A percentile compares a stretch with the other conserved stretches of the same genome.
Evolutionary conservation across 371 early-diverging fungal species (phyloP).

Genomic region (Apophysomyces trapeziformis): DNA sequence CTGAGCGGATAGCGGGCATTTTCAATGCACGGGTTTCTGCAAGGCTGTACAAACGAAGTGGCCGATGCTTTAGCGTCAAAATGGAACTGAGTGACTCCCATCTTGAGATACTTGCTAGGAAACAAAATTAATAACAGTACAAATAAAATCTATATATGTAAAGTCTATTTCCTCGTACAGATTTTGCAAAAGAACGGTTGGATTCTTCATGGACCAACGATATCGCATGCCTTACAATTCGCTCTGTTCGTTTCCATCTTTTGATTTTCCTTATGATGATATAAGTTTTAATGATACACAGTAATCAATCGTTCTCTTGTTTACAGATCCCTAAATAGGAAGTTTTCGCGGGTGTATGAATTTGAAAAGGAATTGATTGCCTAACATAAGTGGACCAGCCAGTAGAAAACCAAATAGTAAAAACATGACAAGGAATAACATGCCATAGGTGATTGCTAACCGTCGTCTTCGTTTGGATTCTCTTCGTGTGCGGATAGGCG

Average conservation of each 20-base stretch:
- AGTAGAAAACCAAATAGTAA: slow-evolving; percentile 63
- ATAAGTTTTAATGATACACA: slow-evolving; percentile 5
- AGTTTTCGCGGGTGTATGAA: slow-evolving; percentile 29
- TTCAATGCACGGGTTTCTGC: slow-evolving; percentile 4
- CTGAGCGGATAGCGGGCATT: slow-evolving; percentile 8
- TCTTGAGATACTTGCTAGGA: too few species aligned
- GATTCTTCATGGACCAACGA: too few species aligned
- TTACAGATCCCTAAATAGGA: slow-evolving; percentile 27
- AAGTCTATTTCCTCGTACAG: too few species aligned
- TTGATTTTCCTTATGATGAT: too few species aligned
- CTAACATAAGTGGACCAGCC: slow-evolving; percentile 62
- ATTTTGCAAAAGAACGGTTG: too few species aligned
- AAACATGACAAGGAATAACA: slow-evolving; percentile 68
- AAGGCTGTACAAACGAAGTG: not conserved
- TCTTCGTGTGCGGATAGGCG: slow-evolving; percentile 78
- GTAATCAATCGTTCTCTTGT: not conserved
- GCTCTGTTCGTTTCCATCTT: too few species aligned
- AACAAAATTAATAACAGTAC: too few species aligned
- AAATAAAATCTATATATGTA: too few species aligned
- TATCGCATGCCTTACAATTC: too few species aligned
- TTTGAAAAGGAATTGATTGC: slow-evolving; percentile 21
- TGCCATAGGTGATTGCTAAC: slow-evolving; percentile 69
- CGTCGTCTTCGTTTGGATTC: slow-evolving; percentile 62
- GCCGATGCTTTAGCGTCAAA: slow-evolving; percentile 7
- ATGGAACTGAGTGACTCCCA: slow-evolving; percentile 3